A percentile compares a stretch with the other conserved stretches of the same genome.
These are phyloP conservation scores for Penicillium sp. DNA, from an alignment of 2,329 filamentous ascomycete genomes.

Conservation along the genomic window DNA sequence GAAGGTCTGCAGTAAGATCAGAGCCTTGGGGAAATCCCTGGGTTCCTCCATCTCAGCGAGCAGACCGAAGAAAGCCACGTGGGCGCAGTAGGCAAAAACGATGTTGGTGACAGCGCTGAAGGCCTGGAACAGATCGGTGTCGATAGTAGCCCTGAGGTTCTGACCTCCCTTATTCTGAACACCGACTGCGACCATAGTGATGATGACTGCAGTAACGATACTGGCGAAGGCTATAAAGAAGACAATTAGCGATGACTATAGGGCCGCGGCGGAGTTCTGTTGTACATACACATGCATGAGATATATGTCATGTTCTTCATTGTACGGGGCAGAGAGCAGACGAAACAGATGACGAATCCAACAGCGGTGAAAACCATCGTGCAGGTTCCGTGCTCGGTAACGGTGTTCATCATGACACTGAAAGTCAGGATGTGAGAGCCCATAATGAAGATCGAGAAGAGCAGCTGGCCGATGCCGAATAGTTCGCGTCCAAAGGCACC, in stretches of 20 bases:
- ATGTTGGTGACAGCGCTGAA: conserved; percentile 67
- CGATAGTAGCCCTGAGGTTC: conserved; percentile 37
- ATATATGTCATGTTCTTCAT: conserved; percentile 61
- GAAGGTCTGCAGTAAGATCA: conserved; percentile 58
- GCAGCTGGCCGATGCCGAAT: conserved; percentile 59
- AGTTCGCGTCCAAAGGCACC: conserved; percentile 62
- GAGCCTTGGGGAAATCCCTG: conserved; percentile 59
- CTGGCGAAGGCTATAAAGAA: conserved; percentile 55
- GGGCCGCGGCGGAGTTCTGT: no score
- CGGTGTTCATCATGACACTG: conserved; percentile 64
- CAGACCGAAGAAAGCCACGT: conserved; percentile 67
- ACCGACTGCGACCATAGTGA: conserved; percentile 66
- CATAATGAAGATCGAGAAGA: conserved; percentile 67
- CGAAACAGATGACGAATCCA: conserved; percentile 57
- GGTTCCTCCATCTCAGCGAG: conserved; percentile 63
- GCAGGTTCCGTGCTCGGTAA: conserved; percentile 61
- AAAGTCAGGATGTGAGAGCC: conserved; percentile 70
- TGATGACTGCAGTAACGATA: conserved; percentile 62
- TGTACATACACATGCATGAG: conserved; percentile 53
- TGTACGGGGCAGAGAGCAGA: conserved; percentile 61
- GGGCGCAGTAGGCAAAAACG: conserved; percentile 66
- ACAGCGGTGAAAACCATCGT: conserved; percentile 63
- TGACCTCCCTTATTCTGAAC: conserved; percentile 45
- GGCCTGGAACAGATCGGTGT: conserved; percentile 51
- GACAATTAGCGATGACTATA: not conserved